Percentiles rank a stretch among this genome's conserved stretches.
Evolutionary conservation across 1,284 basidiomycete genomes (phyloP).

Genomic region (Rhodotorula sp.): DNA sequence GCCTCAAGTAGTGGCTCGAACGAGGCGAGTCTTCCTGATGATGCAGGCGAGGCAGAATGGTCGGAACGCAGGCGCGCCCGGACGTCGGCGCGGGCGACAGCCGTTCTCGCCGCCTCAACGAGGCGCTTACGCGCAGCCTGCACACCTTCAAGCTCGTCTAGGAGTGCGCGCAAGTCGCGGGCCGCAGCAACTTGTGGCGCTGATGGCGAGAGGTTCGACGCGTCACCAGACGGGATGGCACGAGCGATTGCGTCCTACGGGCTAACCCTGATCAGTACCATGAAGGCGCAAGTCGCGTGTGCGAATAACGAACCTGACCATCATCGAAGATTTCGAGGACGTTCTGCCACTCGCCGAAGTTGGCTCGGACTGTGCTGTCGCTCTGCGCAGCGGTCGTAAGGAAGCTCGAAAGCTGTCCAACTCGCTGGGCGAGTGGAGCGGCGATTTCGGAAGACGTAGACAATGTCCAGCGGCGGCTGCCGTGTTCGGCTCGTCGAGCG

Average conservation of each 20-base stretch:
- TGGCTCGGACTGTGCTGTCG: conserved; percentile 69
- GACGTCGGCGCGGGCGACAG: conserved; percentile 73
- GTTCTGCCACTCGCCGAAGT: conserved; percentile 85
- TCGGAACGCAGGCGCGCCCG: conserved; percentile 65
- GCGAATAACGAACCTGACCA: conserved; percentile 38
- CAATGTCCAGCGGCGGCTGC: conserved; percentile 54
- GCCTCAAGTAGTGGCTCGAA: conserved; percentile 79
- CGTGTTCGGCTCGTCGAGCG: conserved; percentile 54
- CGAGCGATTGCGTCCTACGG: neutral
- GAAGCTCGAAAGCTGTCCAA: conserved; percentile 67
- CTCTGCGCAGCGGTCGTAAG: conserved; percentile 69
- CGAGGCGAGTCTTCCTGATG: conserved; percentile 67
- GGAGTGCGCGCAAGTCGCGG: conserved; percentile 67
- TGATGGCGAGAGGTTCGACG: neutral
- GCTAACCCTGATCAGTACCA: no score
- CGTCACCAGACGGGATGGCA: neutral
- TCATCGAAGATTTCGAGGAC: conserved; percentile 61
- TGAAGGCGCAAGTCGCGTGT: conserved; percentile 48
- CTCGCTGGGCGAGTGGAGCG: conserved; percentile 65
- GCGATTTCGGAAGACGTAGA: conserved; percentile 77
- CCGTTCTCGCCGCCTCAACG: conserved; percentile 63
- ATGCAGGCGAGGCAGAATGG: conserved; percentile 47
- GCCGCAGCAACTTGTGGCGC: neutral
- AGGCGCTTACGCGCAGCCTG: conserved; percentile 62
- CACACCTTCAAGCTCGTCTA: conserved; percentile 79